Evolutionary conservation across 2,329 filamentous ascomycete genomes (phyloP), one percentile per base, ranked within the genome.

Genomic region (Ascochyta clinopodiicola): DNA sequence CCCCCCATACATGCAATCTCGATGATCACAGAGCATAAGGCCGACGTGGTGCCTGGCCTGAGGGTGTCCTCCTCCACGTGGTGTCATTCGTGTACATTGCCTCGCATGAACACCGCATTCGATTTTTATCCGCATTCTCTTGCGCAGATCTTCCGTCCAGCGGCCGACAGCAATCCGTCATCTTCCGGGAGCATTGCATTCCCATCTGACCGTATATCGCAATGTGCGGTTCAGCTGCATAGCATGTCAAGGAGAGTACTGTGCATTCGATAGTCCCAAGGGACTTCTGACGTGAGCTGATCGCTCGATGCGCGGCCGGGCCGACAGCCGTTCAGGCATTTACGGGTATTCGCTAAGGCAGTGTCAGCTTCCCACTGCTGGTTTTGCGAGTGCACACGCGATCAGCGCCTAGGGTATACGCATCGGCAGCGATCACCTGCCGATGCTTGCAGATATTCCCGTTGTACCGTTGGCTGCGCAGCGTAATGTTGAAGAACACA

Each of bases 261-360:
- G 17, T 17, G 17, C 38, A 44, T 44, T 48, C 54, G 22, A 51
- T 48, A 44, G 44, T 40, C 37, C 34, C 34, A 35, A 34, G 24
- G n/a, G 27, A 40, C 21, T n/a, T 57, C 48, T 51, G 38, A 52
- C 48, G 54, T 51, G 54, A 57, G 54, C 40, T 40, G 48, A 47
- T 57, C 44, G 48, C 39, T 51, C 35, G 39, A 52, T 51, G 48
- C 17, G 39, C 48, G 13, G 48, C 48, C 54, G 54, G 48, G 43
- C 54, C 54, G 54, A 13, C 10, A 39, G 39, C 47, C 43, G 37
- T 47, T 47, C 31, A 51, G 46, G 43, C 42, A 43, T 40, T 21
- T 25, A 19, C 25, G 35, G 24, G 24, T 21, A 31, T 51, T n/a
- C 12, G 34, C 47, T 36, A 27, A 34, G 22, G 34, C 21, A 48